Evolutionary conservation across 225 moss, liverwort and hornwort genomes (phyloP).

Genomic region (Marchantia polymorpha): DNA sequence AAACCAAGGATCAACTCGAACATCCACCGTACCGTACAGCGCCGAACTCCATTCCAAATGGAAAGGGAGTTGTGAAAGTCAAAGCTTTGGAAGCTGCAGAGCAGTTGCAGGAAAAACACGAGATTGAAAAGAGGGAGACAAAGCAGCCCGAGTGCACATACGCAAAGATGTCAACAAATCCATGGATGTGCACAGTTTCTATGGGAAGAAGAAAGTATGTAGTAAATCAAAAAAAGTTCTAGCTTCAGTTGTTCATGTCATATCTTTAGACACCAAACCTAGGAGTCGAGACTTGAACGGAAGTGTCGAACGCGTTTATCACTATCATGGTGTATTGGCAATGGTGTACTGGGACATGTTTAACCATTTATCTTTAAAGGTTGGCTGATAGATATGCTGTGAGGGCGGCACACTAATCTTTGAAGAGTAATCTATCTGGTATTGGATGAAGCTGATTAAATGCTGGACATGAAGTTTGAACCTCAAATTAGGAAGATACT

Average conservation of each 20-base stretch:
- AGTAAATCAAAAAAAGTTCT: too few species aligned
- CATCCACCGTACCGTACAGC: constrained; percentile 7
- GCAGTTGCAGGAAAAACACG: constrained; percentile 54
- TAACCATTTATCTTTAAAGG: too few species aligned
- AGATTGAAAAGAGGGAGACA: constrained; percentile 53
- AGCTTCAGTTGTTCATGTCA: too few species aligned
- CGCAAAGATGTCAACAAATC: too few species aligned
- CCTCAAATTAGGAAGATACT: constrained; percentile 94
- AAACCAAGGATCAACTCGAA: constrained; percentile 12
- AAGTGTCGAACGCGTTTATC: too few species aligned
- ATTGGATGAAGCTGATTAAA: constrained; percentile 88
- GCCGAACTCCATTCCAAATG: constrained; percentile 34
- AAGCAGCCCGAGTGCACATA: too few species aligned
- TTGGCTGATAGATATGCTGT: constrained; percentile 88
- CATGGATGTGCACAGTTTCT: too few species aligned
- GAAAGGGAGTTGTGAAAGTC: constrained; percentile 76
- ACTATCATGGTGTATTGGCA: too few species aligned
- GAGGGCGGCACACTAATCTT: constrained; percentile 85
- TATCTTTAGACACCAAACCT: too few species aligned
- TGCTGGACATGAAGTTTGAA: constrained; percentile 97
- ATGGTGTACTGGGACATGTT: too few species aligned
- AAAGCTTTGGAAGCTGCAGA: constrained; percentile 74
- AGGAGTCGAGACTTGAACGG: too few species aligned
- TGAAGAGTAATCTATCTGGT: constrained; percentile 88
- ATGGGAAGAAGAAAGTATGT: too few species aligned